Base-by-base conservation (phyloP, 2,329 filamentous ascomycete species). In the Curvularia lunata region DNA sequence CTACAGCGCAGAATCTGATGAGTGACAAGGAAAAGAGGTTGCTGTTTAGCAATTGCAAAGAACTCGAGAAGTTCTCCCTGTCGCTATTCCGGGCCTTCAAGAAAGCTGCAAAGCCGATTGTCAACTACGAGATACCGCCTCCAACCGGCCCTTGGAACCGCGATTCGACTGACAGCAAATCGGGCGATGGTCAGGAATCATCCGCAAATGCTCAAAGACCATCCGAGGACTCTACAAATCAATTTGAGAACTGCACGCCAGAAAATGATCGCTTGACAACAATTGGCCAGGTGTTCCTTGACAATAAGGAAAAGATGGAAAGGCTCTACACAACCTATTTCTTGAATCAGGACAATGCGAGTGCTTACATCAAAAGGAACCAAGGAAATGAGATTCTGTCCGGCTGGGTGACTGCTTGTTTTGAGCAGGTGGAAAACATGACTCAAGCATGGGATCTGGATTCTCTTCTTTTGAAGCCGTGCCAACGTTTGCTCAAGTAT, bases 401-500 rank as follows among this genome's bases (percentile, higher is more conserved):
- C 43, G 85, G 96, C 49, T 99, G 95, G 95, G 83, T 98, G 48
- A 89, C 89, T 57, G 94, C 97, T 76, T 99, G 95, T 77, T 92
- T 95, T 70, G 88, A 92, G 67, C 93, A 94, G 70, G 93, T 94
- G 12, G 91, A 92, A 67, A 95, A 97, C 73, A 84, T 99, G 62
- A 99, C 95, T 0, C 87, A 88, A 25, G 94, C 95, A 0, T 99
- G 95, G 95, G 91, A 96, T 75, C 78, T 99, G 59, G 93, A 97
- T 75, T 96, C 95, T 0, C 82, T 99, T n/a, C 85, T 99, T 19
- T 94, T 99, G 72, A 99, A 99, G 77, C 95, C 95, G 1, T 93
- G 96, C 75, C 95, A 99, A 78, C 87, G 95, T 47, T 89, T 98
- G 61, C 88, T 94, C 32, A 97, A 97, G 71, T 99, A 98, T 72